A percentile compares a stretch with the other conserved stretches of the same genome.
Conservation (phyloP, 1,139 yeast genomes). For the Geotrichum europaeum region DNA sequence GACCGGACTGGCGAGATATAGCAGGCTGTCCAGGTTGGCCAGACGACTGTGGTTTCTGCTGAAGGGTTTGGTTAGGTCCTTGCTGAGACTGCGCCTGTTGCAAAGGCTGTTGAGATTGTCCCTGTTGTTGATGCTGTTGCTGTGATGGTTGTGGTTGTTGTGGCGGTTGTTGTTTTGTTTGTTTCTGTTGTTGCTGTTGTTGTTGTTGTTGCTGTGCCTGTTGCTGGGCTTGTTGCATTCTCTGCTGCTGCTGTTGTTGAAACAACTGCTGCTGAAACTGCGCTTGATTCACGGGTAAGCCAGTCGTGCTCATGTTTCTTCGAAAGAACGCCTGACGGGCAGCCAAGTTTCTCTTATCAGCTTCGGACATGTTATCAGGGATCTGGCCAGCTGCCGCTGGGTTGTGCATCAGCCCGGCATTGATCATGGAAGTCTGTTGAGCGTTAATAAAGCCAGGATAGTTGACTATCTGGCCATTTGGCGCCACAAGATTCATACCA, state of each 20-base stretch:
- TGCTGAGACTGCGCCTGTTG: neutral
- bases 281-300: slow-evolving; percentile 12
- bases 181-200: neutral
- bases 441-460: slow-evolving; percentile 4
- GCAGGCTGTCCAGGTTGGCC: neutral
- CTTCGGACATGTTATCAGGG: slow-evolving; percentile 27
- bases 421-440: slow-evolving; percentile 15
- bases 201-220: neutral
- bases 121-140: neutral
- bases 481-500: slow-evolving; percentile 14
- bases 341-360: slow-evolving; percentile 26
- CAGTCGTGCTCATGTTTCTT: slow-evolving; percentile 13
- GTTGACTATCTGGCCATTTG: slow-evolving; percentile 15
- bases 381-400: slow-evolving; percentile 16
- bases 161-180: neutral
- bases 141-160: neutral
- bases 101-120: neutral
- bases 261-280: slow-evolving; percentile 23
- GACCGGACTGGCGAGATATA: neutral
- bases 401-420: slow-evolving; percentile 12
- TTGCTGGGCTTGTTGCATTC: slow-evolving; percentile 7
- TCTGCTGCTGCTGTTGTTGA: slow-evolving; percentile 22
- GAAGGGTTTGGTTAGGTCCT: neutral
- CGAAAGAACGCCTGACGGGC: slow-evolving; percentile 12
- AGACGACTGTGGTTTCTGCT: neutral